These are phyloP conservation scores for Cenchrus purpureus DNA, from an alignment of 176 grass and related monocot genomes.

Conservation along the genomic window DNA sequence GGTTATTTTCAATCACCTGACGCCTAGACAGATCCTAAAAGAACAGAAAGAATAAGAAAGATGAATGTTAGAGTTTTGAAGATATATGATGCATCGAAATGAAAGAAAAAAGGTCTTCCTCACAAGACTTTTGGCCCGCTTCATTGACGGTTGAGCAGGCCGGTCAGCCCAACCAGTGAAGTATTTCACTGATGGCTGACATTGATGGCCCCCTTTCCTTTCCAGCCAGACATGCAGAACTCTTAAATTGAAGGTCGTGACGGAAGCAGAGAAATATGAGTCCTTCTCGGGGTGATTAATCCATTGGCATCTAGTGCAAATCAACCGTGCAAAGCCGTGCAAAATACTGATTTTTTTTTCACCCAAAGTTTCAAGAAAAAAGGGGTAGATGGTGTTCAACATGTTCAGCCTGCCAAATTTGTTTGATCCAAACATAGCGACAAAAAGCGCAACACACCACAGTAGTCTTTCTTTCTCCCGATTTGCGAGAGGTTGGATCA, in stretches of 20 bases:
- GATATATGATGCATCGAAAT: background rate
- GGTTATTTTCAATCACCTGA: no score
- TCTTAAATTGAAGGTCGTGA: background rate
- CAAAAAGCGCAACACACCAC: background rate
- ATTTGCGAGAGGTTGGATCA: background rate
- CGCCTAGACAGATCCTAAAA: background rate
- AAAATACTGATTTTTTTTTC: background rate
- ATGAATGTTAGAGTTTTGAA: background rate
- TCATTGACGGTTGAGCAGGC: constrained; percentile 1
- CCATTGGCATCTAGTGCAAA: constrained; percentile 9
- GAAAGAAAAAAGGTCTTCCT: background rate
- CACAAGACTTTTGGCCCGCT: constrained; percentile 19
- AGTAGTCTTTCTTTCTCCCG: background rate
- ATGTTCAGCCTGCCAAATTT: constrained; percentile 19
- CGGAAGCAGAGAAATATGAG: constrained; percentile 1
- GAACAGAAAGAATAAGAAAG: background rate
- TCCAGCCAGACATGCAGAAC: background rate
- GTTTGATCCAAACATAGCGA: background rate
- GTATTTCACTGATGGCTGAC: background rate
- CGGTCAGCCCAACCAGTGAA: background rate
- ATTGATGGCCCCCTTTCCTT: background rate
- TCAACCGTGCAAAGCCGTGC: background rate
- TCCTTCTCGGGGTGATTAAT: background rate
- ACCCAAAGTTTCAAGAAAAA: background rate
- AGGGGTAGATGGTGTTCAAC: background rate